Percentiles rank a stretch among this genome's conserved stretches.
These are phyloP conservation scores for Ilyonectria destructans DNA, from an alignment of 2,329 filamentous ascomycete species.

Conservation along the genomic window DNA sequence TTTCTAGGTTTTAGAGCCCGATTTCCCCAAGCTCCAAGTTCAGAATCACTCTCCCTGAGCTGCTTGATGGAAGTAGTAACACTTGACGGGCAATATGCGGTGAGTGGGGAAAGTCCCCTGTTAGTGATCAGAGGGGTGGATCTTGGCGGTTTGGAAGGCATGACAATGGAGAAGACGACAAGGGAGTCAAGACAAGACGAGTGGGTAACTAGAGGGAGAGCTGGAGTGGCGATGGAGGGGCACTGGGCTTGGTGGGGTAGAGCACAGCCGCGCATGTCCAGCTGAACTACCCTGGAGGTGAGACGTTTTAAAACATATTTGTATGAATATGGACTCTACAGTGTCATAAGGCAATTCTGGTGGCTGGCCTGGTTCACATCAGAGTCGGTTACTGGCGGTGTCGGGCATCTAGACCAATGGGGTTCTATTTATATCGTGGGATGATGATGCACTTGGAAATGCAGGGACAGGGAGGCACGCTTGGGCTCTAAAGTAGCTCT, in stretches of 20 bases:
- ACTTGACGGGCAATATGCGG: neutral
- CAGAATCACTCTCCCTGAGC: neutral
- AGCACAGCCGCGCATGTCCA: neutral
- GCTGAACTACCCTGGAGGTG: slow-evolving; percentile 1
- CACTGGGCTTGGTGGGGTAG: neutral
- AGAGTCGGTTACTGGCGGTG: neutral
- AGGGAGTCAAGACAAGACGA: neutral
- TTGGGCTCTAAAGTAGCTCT: slow-evolving; percentile 6
- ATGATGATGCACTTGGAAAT: slow-evolving; percentile 4
- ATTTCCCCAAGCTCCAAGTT: neutral
- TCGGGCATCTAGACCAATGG: neutral
- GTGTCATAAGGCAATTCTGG: neutral
- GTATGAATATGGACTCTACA: neutral
- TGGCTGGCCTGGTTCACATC: neutral
- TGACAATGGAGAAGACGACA: neutral
- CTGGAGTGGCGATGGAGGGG: neutral
- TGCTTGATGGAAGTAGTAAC: neutral
- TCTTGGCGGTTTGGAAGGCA: neutral
- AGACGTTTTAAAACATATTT: neutral
- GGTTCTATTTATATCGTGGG: slow-evolving; percentile 6
- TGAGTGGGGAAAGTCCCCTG: neutral
- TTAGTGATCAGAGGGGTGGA: neutral
- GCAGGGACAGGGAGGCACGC: slow-evolving; percentile 19
- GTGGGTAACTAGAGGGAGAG: neutral
- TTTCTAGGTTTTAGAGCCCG: neutral